These are phyloP conservation scores for Tilletia horrida DNA, from an alignment of 1,284 basidiomycete genomes.

Conservation along the genomic window DNA sequence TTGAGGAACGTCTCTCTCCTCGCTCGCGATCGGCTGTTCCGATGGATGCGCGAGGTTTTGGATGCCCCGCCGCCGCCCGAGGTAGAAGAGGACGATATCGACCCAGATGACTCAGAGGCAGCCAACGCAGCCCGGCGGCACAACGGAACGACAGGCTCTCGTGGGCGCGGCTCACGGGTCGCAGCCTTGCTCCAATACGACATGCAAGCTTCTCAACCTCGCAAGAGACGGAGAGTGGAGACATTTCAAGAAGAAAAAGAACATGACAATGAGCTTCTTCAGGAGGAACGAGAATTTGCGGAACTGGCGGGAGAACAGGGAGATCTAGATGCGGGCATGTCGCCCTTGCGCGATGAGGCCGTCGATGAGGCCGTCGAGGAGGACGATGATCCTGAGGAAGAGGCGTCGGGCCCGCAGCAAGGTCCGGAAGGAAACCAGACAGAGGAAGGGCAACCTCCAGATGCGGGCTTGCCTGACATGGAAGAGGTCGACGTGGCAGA, in stretches of 20 bases:
- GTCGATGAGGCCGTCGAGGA: constrained; percentile 11
- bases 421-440: not conserved
- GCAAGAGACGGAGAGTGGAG: not conserved
- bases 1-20: constrained; percentile 13
- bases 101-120: not conserved
- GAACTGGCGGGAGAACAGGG: constrained; percentile 8
- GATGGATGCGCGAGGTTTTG: constrained; percentile 12
- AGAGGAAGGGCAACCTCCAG: not conserved
- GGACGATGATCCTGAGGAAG: not conserved
- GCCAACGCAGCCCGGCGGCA: too few relatives aligned
- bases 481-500: not conserved
- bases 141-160: too few relatives aligned
- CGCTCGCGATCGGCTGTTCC: constrained; percentile 13
- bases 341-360: not conserved
- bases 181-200: not conserved
- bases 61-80: constrained; percentile 13
- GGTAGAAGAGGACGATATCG: not conserved
- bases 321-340: not conserved
- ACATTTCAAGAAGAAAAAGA: not conserved
- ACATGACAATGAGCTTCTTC: not conserved
- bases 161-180: not conserved
- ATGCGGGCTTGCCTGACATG: not conserved
- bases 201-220: not conserved
- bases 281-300: constrained; percentile 12
- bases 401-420: not conserved